Evolutionary conservation across 371 early-diverging fungal species (phyloP), one percentile per base, ranked within the genome.

Genomic region (Homolaphlyctis polyrhiza): DNA sequence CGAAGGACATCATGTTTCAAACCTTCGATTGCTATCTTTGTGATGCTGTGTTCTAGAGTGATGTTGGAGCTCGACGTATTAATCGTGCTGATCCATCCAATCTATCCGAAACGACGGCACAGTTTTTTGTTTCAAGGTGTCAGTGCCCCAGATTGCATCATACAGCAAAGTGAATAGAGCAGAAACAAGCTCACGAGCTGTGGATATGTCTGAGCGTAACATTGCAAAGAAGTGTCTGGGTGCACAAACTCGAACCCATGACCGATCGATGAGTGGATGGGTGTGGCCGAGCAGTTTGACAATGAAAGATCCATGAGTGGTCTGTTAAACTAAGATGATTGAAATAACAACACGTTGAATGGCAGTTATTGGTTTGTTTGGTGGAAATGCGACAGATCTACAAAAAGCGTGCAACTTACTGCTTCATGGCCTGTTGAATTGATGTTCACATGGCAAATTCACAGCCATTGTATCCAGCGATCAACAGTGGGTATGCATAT

Each of bases 1-100:
- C n/a, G n/a, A n/a, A n/a, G n/a, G n/a, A n/a, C n/a, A n/a, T n/a
- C n/a, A n/a, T 39, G 39, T 18, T 39, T 8, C 39, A 57, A 21
- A n/a, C 23, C 30, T 57, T 33, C 30, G n/a, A n/a, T 16, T 23
- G 21, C 13, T 14, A 13, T 29, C 18, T 16, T 21, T 57, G 18
- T 8, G 13, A 60, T 13, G 18, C 45, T 23, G 33, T 39, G 30
- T 1, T 52, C 52, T n/a, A 64, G 29, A 5, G 64, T n/a, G 16
- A 64, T 57, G 49, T 64, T 64, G 8, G 64, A 64, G 36, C 64
- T 64, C 6, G 58, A 47, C 34, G 64, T 58, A 35, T 64, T 64
- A 30, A 64, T 47, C 25, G 64, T 48, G 39, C 59, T 58, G 33
- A 58, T 30, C 57, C 57, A 58, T 21, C 23, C 32, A 21, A 58